phyloP scores from a whole-genome alignment of 148 eudicot genomes.

The Suaeda aralocaspica region DNA sequence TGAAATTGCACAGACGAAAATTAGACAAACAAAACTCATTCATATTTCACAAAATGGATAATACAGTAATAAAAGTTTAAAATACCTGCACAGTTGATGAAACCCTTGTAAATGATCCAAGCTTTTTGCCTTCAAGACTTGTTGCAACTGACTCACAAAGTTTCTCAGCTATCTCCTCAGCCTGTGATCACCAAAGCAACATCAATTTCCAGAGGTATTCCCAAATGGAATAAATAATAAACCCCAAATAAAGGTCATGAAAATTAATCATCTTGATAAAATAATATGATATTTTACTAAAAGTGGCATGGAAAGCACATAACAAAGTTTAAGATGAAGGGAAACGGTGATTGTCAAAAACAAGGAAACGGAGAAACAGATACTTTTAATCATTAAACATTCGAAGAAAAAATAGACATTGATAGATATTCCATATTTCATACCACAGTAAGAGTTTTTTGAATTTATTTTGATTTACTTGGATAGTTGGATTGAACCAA shows the following conservation, averaged over 20 bases:
- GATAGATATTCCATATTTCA: too few relatives aligned
- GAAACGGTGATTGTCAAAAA: too few relatives aligned
- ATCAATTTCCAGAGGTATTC: not conserved
- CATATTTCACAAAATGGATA: not conserved
- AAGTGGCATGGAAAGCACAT: too few relatives aligned
- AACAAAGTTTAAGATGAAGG: too few relatives aligned
- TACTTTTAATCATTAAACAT: too few relatives aligned
- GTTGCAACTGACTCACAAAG: constrained; percentile 93
- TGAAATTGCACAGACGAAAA: constrained; percentile 24
- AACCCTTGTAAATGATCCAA: constrained; percentile 81
- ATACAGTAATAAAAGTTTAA: not conserved
- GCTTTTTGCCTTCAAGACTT: constrained; percentile 87
- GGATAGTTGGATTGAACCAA: too few relatives aligned
- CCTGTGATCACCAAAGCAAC: constrained; percentile 43
- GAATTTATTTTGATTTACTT: too few relatives aligned
- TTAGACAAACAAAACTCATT: constrained; percentile 2
- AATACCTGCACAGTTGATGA: constrained; percentile 84
- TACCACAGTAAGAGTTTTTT: too few relatives aligned
- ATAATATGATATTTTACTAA: not conserved
- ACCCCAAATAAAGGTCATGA: not conserved
- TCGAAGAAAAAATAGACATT: too few relatives aligned
- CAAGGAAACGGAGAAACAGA: too few relatives aligned
- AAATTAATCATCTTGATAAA: not conserved
- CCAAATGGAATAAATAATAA: not conserved
- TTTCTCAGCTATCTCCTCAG: constrained; percentile 95